These are phyloP conservation scores for Calonectria hawksworthii DNA, from an alignment of 2,329 filamentous ascomycete species.

Conservation along the genomic window DNA sequence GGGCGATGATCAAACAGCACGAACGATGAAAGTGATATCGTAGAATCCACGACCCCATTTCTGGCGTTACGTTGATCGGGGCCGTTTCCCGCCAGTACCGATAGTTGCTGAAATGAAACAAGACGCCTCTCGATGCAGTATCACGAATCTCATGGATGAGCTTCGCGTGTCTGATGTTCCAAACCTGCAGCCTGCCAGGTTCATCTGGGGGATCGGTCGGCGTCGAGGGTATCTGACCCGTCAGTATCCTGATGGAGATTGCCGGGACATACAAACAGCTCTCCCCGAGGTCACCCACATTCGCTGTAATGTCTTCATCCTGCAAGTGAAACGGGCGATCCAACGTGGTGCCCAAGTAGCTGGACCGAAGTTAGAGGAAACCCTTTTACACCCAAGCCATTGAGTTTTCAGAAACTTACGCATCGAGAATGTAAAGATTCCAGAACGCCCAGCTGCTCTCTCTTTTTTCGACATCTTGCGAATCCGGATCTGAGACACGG, in stretches of 20 bases:
- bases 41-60: not conserved
- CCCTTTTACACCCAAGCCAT: too few relatives aligned
- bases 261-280: not conserved
- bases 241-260: slow-evolving; percentile 2
- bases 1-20: slow-evolving; percentile 5
- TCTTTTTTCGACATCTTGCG: slow-evolving; percentile 2
- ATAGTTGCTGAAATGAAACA: slow-evolving; percentile 30
- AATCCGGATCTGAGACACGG: slow-evolving; percentile 1
- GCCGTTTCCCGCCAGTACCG: slow-evolving; percentile 24
- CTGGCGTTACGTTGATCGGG: not conserved
- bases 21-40: slow-evolving; percentile 22
- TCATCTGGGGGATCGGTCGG: not conserved
- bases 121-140: slow-evolving; percentile 9
- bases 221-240: not conserved
- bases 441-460: slow-evolving; percentile 19
- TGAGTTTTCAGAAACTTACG: not conserved
- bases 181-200: slow-evolving; percentile 9
- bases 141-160: slow-evolving; percentile 22
- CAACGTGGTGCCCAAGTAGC: slow-evolving; percentile 15
- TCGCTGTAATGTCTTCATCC: slow-evolving; percentile 27
- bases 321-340: slow-evolving; percentile 28
- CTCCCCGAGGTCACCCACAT: slow-evolving; percentile 2
- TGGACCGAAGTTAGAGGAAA: not conserved
- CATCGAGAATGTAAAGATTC: slow-evolving; percentile 25
- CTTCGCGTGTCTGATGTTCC: slow-evolving; percentile 25